phyloP scores from a whole-genome alignment of 2,329 filamentous ascomycete genomes.

The Coniochaeta ligniaria region DNA sequence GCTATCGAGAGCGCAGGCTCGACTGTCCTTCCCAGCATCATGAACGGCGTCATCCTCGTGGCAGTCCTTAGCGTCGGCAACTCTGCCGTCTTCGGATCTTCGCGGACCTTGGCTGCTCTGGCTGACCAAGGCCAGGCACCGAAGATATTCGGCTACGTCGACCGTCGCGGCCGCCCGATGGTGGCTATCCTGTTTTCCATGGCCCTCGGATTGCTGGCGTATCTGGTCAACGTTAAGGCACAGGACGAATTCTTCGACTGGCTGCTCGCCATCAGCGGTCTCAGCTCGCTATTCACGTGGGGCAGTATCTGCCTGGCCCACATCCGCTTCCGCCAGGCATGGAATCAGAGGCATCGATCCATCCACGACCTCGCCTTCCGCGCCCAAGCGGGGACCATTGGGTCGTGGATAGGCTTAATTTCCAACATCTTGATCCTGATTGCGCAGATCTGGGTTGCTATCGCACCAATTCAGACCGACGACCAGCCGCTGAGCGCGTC shows the following conservation, averaged over 20 bases:
- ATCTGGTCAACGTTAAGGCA: constrained; percentile 31
- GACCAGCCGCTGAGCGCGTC: constrained; percentile 20
- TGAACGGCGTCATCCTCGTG: constrained; percentile 53
- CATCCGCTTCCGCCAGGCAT: constrained; percentile 61
- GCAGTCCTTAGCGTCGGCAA: constrained; percentile 53
- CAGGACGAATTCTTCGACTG: constrained; percentile 53
- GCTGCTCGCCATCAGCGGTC: constrained; percentile 58
- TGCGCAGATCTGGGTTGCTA: constrained; percentile 39
- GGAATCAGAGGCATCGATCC: constrained; percentile 53
- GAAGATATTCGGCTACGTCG: constrained; percentile 48
- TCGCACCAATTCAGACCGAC: constrained; percentile 21
- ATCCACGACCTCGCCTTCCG: constrained; percentile 61
- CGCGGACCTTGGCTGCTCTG: constrained; percentile 51
- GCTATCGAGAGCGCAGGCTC: constrained; percentile 47
- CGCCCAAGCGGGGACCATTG: constrained; percentile 52
- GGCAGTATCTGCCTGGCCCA: constrained; percentile 61
- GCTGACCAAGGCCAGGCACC: constrained; percentile 54
- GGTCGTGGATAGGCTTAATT: constrained; percentile 56
- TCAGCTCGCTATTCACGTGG: constrained; percentile 63
- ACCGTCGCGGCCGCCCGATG: constrained; percentile 49
- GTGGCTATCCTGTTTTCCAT: constrained; percentile 40
- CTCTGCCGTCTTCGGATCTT: constrained; percentile 51
- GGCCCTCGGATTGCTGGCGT: constrained; percentile 42
- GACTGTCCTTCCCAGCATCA: constrained; percentile 44
- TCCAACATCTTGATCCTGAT: constrained; percentile 50